A percentile compares a stretch with the other conserved stretches of the same genome.
phyloP scores from a whole-genome alignment of 2,329 filamentous ascomycete species.

The Ophiostoma pallidulum region DNA sequence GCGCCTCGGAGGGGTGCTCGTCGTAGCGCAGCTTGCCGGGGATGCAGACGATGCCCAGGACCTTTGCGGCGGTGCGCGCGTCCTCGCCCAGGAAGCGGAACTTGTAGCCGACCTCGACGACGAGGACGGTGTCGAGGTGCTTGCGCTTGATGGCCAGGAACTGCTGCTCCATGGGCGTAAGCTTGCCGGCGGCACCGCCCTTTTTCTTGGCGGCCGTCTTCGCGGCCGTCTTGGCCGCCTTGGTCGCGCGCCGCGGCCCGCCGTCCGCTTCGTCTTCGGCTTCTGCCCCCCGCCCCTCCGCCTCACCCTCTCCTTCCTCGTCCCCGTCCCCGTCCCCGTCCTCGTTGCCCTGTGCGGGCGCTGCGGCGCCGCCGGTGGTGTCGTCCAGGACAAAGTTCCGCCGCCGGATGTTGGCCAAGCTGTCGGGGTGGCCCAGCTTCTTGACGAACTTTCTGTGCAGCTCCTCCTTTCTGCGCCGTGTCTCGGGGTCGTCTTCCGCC shows the following conservation, averaged over 20 bases:
- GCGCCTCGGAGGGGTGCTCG: conserved; percentile 86
- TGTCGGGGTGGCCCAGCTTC: conserved; percentile 81
- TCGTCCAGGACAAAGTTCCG: conserved; percentile 45
- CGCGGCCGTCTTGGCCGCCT: conserved; percentile 31
- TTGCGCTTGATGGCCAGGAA: conserved; percentile 89
- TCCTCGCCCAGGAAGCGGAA: conserved; percentile 97
- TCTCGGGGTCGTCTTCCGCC: conserved; percentile 28
- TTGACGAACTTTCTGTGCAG: conserved; percentile 80
- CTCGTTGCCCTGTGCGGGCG: conserved; percentile 34
- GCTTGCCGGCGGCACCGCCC: conserved; percentile 59
- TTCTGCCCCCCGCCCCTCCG: no score
- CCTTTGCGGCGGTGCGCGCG: conserved; percentile 78
- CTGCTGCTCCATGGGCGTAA: conserved; percentile 91
- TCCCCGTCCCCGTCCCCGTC: conserved; percentile 39
- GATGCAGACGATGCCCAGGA: conserved; percentile 91
- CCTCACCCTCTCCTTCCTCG: conserved; percentile 38
- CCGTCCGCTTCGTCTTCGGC: conserved; percentile 47
- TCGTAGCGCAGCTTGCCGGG: conserved; percentile 92
- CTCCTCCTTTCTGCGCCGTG: conserved; percentile 45
- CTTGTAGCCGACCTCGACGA: conserved; percentile 96
- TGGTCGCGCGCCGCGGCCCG: no score
- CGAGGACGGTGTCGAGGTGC: conserved; percentile 78
- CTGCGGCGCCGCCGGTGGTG: conserved; percentile 34
- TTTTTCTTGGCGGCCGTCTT: conserved; percentile 52
- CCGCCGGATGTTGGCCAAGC: conserved; percentile 57